Conservation (phyloP, 345 rosid genomes). For the Eutrema heterophyllum region DNA sequence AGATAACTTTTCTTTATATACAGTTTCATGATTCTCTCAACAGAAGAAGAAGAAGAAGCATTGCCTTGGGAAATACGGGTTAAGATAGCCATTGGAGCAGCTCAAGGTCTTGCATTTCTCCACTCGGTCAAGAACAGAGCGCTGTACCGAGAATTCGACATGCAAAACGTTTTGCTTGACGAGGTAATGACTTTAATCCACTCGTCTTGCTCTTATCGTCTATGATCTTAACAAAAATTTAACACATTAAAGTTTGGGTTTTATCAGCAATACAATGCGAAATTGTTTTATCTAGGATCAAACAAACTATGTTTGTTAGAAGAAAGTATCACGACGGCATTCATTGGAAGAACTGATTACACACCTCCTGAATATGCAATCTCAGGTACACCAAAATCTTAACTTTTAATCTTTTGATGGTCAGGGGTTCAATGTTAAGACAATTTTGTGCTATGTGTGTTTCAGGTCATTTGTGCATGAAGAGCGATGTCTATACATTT, state of each 20-base stretch:
- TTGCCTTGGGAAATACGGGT: constrained; percentile 14
- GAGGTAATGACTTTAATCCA: constrained; percentile 1
- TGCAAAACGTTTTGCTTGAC: constrained; percentile 12
- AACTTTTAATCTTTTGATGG: background rate
- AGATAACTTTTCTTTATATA: background rate
- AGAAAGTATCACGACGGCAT: background rate
- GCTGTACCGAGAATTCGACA: background rate
- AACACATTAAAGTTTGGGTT: background rate
- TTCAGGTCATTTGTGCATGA: background rate
- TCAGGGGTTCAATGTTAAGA: background rate
- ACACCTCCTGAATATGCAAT: constrained; percentile 21
- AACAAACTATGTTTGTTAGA: constrained; percentile 1
- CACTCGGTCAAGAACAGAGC: background rate
- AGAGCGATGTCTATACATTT: constrained; percentile 25
- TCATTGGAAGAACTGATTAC: constrained; percentile 9
- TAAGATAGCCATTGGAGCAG: constrained; percentile 21
- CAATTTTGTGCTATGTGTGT: background rate
- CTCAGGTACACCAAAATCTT: constrained; percentile 18
- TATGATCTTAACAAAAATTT: background rate
- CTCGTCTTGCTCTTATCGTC: background rate
- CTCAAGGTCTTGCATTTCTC: constrained; percentile 9
- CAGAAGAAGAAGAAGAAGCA: constrained; percentile 4
- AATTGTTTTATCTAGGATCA: constrained; percentile 14
- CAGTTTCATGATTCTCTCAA: background rate
- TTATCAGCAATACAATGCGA: constrained; percentile 10